Percentiles rank a stretch among this genome's conserved stretches.
Evolutionary conservation across 768 basidiomycete genomes (phyloP).

Genomic region (Tulasnella sp.): DNA sequence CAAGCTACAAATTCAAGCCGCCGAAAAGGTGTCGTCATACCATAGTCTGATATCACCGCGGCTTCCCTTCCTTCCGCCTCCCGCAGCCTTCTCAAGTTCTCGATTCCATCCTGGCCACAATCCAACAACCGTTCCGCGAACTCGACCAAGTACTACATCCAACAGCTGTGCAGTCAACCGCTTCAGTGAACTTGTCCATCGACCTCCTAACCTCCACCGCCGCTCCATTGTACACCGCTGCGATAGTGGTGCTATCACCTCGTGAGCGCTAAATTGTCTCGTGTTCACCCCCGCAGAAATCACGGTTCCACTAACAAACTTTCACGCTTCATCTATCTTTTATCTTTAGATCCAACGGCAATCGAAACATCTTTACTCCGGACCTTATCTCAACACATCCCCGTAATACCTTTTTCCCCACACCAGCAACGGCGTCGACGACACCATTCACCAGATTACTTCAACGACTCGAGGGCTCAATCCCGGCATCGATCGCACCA

Average conservation of each 20-base stretch:
- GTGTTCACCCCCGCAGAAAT: neutral
- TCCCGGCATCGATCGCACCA: neutral
- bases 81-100: constrained; percentile 3
- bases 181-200: neutral
- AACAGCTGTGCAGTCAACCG: neutral
- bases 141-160: neutral
- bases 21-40: neutral
- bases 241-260: constrained; percentile 7
- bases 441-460: neutral
- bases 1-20: too few relatives aligned
- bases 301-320: neutral
- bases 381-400: constrained; percentile 11
- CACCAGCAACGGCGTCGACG: neutral
- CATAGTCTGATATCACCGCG: neutral
- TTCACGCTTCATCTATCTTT: neutral
- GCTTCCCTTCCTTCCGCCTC: neutral
- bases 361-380: constrained; percentile 1
- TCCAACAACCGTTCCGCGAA: constrained; percentile 7
- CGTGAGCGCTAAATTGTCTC: neutral
- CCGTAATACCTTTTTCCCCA: constrained; percentile 12
- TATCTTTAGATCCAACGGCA: neutral
- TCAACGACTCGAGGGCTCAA: constrained; percentile 7
- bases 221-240: constrained; percentile 15
- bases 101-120: neutral
- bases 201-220: constrained; percentile 4